Conservation (phyloP, 2,329 filamentous ascomycete genomes). For the Leptographium wingfieldii region DNA sequence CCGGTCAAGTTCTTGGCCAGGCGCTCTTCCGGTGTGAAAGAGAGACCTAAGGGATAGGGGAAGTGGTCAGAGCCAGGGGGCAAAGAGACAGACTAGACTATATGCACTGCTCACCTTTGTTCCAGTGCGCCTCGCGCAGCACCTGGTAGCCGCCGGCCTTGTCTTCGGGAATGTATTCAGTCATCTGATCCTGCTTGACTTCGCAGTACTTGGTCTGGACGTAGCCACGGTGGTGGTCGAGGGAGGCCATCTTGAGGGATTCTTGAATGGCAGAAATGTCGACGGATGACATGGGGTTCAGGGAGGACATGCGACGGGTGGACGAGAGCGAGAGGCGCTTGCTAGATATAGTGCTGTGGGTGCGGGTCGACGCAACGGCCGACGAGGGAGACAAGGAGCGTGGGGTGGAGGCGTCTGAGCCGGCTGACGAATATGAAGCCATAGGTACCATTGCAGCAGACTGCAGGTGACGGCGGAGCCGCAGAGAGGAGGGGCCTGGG, state of each 20-base stretch:
- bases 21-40: slow-evolving; percentile 52
- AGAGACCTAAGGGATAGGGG: slow-evolving; percentile 33
- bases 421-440: slow-evolving; percentile 31
- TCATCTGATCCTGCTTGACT: slow-evolving; percentile 39
- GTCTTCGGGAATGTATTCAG: slow-evolving; percentile 39
- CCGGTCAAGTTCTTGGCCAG: slow-evolving; percentile 52
- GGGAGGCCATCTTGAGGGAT: slow-evolving; percentile 45
- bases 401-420: slow-evolving; percentile 40
- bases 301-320: slow-evolving; percentile 35
- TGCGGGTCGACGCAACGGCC: slow-evolving; percentile 32
- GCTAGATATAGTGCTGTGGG: slow-evolving; percentile 38
- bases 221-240: slow-evolving; percentile 50
- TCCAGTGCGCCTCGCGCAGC: slow-evolving; percentile 49
- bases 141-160: slow-evolving; percentile 48
- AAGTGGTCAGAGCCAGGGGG: not conserved
- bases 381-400: slow-evolving; percentile 39
- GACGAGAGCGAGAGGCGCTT: slow-evolving; percentile 37
- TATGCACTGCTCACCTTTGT: slow-evolving; percentile 41
- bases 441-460: slow-evolving; percentile 22
- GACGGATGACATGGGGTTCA: slow-evolving; percentile 44
- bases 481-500: not conserved
- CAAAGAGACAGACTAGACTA: not conserved
- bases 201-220: slow-evolving; percentile 41
- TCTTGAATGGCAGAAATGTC: slow-evolving; percentile 45
- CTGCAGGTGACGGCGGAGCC: slow-evolving; percentile 1